Evolutionary conservation across 169 alveolate genomes (phyloP), one percentile per base, ranked within the genome.

Genomic region (Plasmodium gaboni): DNA sequence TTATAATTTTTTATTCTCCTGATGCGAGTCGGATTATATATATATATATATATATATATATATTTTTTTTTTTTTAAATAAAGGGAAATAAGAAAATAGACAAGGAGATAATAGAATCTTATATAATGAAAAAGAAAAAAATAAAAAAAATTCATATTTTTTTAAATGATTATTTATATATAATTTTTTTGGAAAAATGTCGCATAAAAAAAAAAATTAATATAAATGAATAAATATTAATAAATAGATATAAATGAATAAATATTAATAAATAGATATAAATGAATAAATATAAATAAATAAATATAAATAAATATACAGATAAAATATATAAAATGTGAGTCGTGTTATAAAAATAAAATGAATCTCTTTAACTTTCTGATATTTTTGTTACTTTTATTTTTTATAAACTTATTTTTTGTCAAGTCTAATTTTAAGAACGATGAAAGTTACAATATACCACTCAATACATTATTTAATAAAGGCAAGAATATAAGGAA

Each of bases 371-470:
- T 80, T 2, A 65, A 15, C 6, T 51, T 68, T 5, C 8, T 80
- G 7, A 17, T 80, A 50, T 67, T 71, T 63, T 57, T 50, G 42
- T 13, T 68, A 22, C 59, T 80, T 28, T 28, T 80, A 65, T 80
- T 80, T 59, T 80, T 80, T 55, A 68, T 80, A 44, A 80, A 80
- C 17, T 65, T 80, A 53, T 80, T 80, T 55, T 80, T 80, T 15
- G 80, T 80, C 3, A 80, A 80, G 10, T 80, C 90, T 6, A 24
- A 68, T 10, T 80, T 38, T 28, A 80, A 65, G 55, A 68, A 80
- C 28, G 71, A 65, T 42, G 83, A 80, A 28, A 67, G 60, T 17
- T 67, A 26, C 57, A 65, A 80, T 26, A 26, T 67, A 4, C 90
- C 90, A 5, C 50, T 80, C 5, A 80, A 80, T 51, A 65, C 67